These are phyloP conservation scores for Ganoderma resinaceum DNA, from an alignment of 1,284 basidiomycete species.

Conservation along the genomic window DNA sequence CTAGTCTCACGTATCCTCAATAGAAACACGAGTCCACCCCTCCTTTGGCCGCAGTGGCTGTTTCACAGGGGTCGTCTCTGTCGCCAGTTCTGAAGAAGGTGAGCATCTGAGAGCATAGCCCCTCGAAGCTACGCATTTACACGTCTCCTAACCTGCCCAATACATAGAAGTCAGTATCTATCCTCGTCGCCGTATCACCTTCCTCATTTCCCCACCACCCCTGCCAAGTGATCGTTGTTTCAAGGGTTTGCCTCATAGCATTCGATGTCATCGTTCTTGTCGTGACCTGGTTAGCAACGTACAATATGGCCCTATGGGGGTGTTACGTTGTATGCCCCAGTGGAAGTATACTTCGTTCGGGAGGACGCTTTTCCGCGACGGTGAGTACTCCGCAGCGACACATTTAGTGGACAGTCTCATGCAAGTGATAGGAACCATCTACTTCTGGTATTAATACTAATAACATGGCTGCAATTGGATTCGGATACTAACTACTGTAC, in stretches of 20 bases:
- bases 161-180: not conserved
- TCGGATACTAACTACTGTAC: not conserved
- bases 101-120: not conserved
- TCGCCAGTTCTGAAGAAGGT: not conserved
- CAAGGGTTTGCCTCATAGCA: not conserved
- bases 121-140: not conserved
- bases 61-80: not conserved
- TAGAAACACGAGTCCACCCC: not conserved
- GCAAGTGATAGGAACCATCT: not conserved
- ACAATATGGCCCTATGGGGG: not conserved
- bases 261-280: not conserved
- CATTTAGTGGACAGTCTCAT: not conserved
- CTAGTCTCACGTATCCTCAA: not conserved
- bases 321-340: not conserved
- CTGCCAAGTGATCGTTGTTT: not conserved
- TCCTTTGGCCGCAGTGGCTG: no score
- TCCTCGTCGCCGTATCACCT: not conserved
- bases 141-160: not conserved
- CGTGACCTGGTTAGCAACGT: not conserved
- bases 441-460: not conserved
- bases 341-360: not conserved
- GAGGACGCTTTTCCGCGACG: not conserved
- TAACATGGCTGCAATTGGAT: not conserved
- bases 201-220: not conserved
- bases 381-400: not conserved